phyloP scores from a whole-genome alignment of 1,284 basidiomycete species.

The Irpex sp. region DNA sequence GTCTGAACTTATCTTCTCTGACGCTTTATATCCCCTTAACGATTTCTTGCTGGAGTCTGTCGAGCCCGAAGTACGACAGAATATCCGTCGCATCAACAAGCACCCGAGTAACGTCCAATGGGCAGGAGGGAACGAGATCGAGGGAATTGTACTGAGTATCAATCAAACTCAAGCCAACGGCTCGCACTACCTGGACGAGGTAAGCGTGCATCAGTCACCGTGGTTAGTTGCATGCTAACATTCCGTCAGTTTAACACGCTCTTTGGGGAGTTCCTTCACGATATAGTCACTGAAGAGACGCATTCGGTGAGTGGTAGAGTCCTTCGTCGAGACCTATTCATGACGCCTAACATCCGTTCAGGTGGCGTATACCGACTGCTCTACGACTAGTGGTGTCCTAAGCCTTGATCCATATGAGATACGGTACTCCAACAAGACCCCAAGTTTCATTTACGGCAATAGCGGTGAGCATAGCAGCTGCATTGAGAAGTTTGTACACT shows the following conservation, averaged over 20 bases:
- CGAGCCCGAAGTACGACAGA: constrained; percentile 55
- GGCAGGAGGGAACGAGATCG: constrained; percentile 62
- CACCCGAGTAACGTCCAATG: constrained; percentile 60
- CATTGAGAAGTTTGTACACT: neutral
- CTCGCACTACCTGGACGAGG: constrained; percentile 47
- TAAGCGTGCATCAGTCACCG: constrained; percentile 18
- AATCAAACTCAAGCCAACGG: constrained; percentile 37
- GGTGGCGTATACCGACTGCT: constrained; percentile 62
- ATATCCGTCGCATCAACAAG: constrained; percentile 49
- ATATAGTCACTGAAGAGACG: constrained; percentile 46
- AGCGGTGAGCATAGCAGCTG: constrained; percentile 33
- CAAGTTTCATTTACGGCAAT: constrained; percentile 56
- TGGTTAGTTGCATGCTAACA: neutral
- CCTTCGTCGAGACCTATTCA: neutral
- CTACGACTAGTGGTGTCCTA: constrained; percentile 54
- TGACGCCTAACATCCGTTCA: constrained; percentile 17
- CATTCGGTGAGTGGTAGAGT: constrained; percentile 35
- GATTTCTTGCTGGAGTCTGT: constrained; percentile 48
- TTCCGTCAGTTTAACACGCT: constrained; percentile 40
- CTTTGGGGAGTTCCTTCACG: constrained; percentile 52
- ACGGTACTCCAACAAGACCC: constrained; percentile 47
- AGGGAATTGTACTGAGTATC: constrained; percentile 44
- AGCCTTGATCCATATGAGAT: constrained; percentile 54
- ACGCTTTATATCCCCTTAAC: constrained; percentile 54
- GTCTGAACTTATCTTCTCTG: constrained; percentile 66